Conservation (phyloP, 768 basidiomycete species). For the Auriscalpium vulgare region DNA sequence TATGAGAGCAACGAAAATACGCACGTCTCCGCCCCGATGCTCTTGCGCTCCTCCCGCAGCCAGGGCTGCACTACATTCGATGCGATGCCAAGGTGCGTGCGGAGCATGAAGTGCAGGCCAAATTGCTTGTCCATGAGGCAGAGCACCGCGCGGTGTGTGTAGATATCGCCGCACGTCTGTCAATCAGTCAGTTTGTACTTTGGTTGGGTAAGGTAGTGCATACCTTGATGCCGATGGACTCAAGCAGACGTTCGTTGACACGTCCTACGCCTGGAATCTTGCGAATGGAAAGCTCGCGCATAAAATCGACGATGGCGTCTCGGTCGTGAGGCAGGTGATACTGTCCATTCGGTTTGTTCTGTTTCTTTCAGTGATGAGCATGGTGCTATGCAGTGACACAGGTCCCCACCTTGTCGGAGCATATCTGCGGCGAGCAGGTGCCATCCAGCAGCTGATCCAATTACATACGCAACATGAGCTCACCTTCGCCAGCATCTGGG, state of each 20-base stretch:
- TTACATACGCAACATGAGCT: conserved; percentile 7
- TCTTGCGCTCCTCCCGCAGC: conserved; percentile 78
- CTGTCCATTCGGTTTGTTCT: conserved; percentile 96
- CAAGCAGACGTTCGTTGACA: conserved; percentile 81
- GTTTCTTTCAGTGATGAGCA: background rate
- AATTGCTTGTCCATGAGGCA: conserved; percentile 86
- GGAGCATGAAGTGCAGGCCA: conserved; percentile 66
- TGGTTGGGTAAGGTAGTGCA: conserved; percentile 6
- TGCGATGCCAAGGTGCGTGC: conserved; percentile 78
- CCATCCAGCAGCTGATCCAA: background rate
- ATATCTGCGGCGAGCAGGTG: conserved; percentile 46
- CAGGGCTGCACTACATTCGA: conserved; percentile 75
- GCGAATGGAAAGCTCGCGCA: conserved; percentile 74
- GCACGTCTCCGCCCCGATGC: conserved; percentile 86
- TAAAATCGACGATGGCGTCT: conserved; percentile 61
- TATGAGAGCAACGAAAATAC: background rate
- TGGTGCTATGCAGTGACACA: background rate
- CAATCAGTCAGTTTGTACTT: background rate
- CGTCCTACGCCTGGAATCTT: conserved; percentile 87
- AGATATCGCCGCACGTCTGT: conserved; percentile 89
- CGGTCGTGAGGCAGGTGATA: conserved; percentile 65
- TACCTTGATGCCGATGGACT: conserved; percentile 83
- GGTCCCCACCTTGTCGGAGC: conserved; percentile 70
- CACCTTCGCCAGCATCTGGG: conserved; percentile 87
- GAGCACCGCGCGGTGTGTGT: conserved; percentile 60